Percentiles rank a stretch among this genome's conserved stretches.
Conservation (phyloP, 306 rosid species). For the Nissolia schottii region DNA sequence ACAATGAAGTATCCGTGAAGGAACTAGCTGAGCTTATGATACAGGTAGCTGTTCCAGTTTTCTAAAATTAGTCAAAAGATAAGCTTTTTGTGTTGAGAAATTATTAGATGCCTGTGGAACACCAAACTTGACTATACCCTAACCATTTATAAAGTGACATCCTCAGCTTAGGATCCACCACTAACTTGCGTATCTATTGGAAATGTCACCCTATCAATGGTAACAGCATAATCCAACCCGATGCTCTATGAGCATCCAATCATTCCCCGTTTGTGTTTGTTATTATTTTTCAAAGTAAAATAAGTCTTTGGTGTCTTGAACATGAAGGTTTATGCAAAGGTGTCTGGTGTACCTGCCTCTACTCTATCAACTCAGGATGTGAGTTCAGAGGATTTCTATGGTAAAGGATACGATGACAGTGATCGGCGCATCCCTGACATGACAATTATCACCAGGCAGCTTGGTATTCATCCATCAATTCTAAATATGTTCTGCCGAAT, state of each 20-base stretch:
- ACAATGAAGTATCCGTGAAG: constrained; percentile 78
- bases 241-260: no score
- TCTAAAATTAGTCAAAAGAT: no score
- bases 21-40: constrained; percentile 86
- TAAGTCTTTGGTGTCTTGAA: neutral
- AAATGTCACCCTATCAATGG: no score
- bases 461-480: constrained; percentile 43
- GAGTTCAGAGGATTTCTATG: constrained; percentile 66
- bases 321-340: constrained; percentile 65
- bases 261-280: no score
- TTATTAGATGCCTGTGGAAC: no score
- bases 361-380: constrained; percentile 58
- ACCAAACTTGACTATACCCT: no score
- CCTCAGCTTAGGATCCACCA: no score
- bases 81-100: no score
- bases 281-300: neutral
- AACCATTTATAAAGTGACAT: no score
- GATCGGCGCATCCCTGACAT: constrained; percentile 86
- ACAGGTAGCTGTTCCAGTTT: constrained; percentile 30
- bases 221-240: no score
- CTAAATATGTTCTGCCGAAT: neutral
- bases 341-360: constrained; percentile 57
- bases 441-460: constrained; percentile 74
- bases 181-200: no score
- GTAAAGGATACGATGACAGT: constrained; percentile 84